A percentile compares a stretch with the other conserved stretches of the same genome.
Evolutionary conservation across 768 basidiomycete species (phyloP).

Genomic region (Termitomyces sp.): DNA sequence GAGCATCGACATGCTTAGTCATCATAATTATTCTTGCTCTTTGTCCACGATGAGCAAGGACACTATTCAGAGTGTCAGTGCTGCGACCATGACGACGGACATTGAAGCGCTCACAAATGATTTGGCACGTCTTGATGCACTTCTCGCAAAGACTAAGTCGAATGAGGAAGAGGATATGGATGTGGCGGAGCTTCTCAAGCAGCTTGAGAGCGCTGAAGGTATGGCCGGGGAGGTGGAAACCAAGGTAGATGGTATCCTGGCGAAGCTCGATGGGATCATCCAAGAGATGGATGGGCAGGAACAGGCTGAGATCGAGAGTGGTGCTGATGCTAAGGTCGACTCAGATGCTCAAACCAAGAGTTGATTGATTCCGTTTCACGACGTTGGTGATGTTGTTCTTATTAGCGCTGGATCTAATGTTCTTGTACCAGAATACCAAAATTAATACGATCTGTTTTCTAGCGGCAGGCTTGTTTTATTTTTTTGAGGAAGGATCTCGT

Average conservation of each 20-base stretch:
- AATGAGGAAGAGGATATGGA: conserved; percentile 36
- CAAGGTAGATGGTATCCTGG: conserved; percentile 58
- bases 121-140: conserved; percentile 25
- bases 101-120: conserved; percentile 30
- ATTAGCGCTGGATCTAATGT: not conserved
- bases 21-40: conserved; percentile 6
- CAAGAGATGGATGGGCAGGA: conserved; percentile 32
- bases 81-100: conserved; percentile 1
- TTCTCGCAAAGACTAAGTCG: conserved; percentile 25
- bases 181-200: conserved; percentile 48
- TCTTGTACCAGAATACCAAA: conserved; percentile 7
- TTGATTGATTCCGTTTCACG: not conserved
- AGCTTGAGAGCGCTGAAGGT: conserved; percentile 53
- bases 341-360: not conserved
- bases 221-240: conserved; percentile 60
- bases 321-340: not conserved
- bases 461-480: not conserved
- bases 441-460: conserved; percentile 51
- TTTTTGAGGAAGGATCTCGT: not conserved
- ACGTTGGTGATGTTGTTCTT: conserved; percentile 5
- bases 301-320: not conserved
- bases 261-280: conserved; percentile 53
- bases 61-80: not conserved
- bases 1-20: conserved; percentile 35
- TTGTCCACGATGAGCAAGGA: conserved; percentile 7